These are phyloP conservation scores for California macrophylla DNA, from an alignment of 441 rosid genomes.

Conservation along the genomic window DNA sequence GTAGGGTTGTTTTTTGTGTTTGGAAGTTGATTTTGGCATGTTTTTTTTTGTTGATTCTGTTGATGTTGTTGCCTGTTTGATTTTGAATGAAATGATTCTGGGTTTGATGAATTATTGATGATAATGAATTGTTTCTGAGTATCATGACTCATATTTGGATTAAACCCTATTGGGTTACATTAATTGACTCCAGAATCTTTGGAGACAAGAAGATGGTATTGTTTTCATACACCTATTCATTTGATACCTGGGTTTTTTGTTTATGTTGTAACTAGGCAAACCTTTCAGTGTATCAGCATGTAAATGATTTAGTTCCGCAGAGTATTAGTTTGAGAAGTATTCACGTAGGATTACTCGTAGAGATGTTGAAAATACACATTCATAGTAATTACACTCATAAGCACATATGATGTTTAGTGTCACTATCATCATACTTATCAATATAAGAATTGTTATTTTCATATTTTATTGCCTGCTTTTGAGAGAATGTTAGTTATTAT, in stretches of 20 bases:
- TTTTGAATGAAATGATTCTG: slow-evolving; percentile 5
- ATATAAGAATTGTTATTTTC: too few relatives aligned
- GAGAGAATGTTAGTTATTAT: too few relatives aligned
- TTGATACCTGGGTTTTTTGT: background rate
- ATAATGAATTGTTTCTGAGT: background rate
- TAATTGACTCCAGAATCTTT: background rate
- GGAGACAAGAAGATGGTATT: background rate
- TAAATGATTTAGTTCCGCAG: background rate
- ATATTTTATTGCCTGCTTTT: too few relatives aligned
- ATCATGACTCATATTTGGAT: background rate
- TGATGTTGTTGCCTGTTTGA: background rate
- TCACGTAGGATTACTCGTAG: background rate
- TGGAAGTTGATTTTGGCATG: background rate
- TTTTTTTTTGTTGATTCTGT: background rate
- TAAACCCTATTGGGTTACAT: background rate
- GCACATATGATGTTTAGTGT: too few relatives aligned
- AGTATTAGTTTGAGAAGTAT: slow-evolving; percentile 1
- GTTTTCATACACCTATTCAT: background rate
- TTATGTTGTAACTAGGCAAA: background rate
- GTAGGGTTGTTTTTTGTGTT: too few relatives aligned
- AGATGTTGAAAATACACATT: background rate
- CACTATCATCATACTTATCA: too few relatives aligned
- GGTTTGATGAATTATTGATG: too few relatives aligned
- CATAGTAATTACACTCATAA: background rate
- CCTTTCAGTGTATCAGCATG: background rate